Conservation (phyloP, 139 green algal species). For the Desmodesmus armatus region DNA sequence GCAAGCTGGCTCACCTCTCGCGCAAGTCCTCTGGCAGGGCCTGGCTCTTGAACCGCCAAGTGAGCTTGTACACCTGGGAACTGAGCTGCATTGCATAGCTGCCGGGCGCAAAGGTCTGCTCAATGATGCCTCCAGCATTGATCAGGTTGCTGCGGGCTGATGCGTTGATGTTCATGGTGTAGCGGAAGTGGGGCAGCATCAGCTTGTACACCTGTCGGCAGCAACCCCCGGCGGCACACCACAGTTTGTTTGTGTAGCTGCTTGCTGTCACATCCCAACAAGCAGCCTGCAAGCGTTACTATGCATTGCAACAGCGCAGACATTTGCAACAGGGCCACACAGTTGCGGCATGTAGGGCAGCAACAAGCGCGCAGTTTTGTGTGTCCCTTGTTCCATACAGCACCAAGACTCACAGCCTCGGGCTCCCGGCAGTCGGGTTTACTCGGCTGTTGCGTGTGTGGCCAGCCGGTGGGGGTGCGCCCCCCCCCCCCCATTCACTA, state of each 20-base stretch:
- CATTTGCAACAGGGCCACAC: neutral
- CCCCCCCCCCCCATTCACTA: too few relatives aligned
- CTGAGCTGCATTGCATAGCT: constrained; percentile 46
- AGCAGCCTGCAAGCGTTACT: neutral
- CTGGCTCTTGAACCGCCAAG: constrained; percentile 47
- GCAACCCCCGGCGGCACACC: too few relatives aligned
- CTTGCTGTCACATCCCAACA: neutral
- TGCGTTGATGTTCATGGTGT: constrained; percentile 70
- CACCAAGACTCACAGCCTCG: too few relatives aligned
- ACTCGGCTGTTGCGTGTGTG: too few relatives aligned
- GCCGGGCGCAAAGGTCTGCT: constrained; percentile 50
- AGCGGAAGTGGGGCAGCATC: constrained; percentile 35
- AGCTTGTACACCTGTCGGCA: neutral
- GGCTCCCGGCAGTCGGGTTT: too few relatives aligned
- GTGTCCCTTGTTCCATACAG: too few relatives aligned
- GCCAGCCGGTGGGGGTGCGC: too few relatives aligned
- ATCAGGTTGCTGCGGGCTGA: constrained; percentile 57
- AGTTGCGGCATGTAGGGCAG: neutral
- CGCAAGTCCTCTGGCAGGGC: constrained; percentile 28
- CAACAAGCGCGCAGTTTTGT: neutral
- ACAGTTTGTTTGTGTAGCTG: too few relatives aligned
- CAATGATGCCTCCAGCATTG: constrained; percentile 59
- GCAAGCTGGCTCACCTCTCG: too few relatives aligned
- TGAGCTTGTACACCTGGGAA: constrained; percentile 35
- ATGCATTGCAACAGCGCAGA: neutral